Conservation (phyloP, 192 early-diverging fungal genomes). For the Backusella liffmaniae region DNA sequence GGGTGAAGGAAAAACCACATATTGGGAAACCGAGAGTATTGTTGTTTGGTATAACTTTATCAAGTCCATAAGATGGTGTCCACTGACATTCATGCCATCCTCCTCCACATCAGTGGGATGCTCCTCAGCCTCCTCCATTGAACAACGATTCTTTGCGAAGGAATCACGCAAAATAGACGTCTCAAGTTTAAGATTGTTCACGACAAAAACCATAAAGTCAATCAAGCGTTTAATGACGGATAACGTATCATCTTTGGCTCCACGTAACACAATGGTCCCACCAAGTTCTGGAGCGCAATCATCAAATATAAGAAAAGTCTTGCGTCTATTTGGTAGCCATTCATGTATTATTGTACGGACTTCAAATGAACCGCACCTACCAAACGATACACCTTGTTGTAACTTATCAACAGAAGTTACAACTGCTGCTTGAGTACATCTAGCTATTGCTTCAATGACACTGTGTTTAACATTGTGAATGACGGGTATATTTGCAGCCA, state of each 20-base stretch:
- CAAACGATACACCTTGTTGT: constrained; percentile 63
- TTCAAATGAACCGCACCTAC: constrained; percentile 73
- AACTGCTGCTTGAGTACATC: constrained; percentile 82
- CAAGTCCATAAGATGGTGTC: constrained; percentile 19
- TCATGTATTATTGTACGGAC: constrained; percentile 83
- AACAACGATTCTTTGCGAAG: constrained; percentile 47
- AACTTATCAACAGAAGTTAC: constrained; percentile 85
- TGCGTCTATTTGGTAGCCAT: constrained; percentile 76
- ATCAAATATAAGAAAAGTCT: constrained; percentile 88
- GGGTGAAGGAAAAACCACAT: constrained; percentile 83
- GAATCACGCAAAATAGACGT: constrained; percentile 75
- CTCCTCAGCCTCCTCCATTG: background rate
- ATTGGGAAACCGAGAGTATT: constrained; percentile 86
- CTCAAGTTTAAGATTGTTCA: constrained; percentile 88
- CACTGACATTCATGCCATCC: constrained; percentile 26
- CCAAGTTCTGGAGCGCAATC: constrained; percentile 78
- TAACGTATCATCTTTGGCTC: constrained; percentile 66
- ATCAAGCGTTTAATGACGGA: constrained; percentile 79
- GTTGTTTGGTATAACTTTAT: constrained; percentile 65
- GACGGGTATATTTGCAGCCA: constrained; percentile 78
- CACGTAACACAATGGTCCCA: constrained; percentile 88
- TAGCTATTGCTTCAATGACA: constrained; percentile 83
- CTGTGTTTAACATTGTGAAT: constrained; percentile 82
- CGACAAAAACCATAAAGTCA: constrained; percentile 80
- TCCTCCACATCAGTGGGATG: constrained; percentile 10